Base-by-base conservation (phyloP, 2,329 filamentous ascomycete species). In the Dothistroma pini region DNA sequence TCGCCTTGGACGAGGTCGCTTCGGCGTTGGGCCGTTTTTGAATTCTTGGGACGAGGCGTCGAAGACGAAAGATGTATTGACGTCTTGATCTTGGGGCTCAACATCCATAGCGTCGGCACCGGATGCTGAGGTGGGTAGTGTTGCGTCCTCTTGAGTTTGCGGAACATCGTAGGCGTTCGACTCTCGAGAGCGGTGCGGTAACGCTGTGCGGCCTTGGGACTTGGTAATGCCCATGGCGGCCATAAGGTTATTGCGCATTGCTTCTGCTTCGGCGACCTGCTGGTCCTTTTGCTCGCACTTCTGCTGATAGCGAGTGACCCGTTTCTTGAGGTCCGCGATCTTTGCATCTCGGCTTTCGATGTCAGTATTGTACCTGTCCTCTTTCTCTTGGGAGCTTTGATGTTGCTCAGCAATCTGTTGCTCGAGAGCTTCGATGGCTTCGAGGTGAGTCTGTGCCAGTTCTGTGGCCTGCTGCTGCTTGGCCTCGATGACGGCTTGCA, bases 11-110 rank as follows among this genome's bases (percentile, higher is more conserved):
- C 59, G 63, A 8, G 56, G 58, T 16, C 79, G 75, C 64, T 81
- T 81, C 2, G 78, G 77, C 29, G 74, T 77, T 1, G 72, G 71
- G 16, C 70, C 75, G 44, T 65, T 68, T 54, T 66, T 68, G 7
- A 61, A 67, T 21, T 70, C 62, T 41, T 61, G 53, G 6, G 72
- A 75, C 1, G 75, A 75, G 12, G 69, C 61, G 10, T 68, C 65
- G 9, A 66, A 70, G 8, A 62, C 66, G 57, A 71, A 69, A 4
- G 70, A 69, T 19, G 58, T 35, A 19, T 68, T 53, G 25, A 63
- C 34, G 25, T 61, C 61, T 34, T 66, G 53, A 16, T 52, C 61
- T 35, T 66, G 53, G 22, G 49, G 55, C n/a, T 66, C 57, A 29
- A 62, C 47, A 16, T 67, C 60, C 60, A 64, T 57, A n/a, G 59